phyloP scores from a whole-genome alignment of 192 early-diverging fungal species.

The Coemansia sp. region DNA sequence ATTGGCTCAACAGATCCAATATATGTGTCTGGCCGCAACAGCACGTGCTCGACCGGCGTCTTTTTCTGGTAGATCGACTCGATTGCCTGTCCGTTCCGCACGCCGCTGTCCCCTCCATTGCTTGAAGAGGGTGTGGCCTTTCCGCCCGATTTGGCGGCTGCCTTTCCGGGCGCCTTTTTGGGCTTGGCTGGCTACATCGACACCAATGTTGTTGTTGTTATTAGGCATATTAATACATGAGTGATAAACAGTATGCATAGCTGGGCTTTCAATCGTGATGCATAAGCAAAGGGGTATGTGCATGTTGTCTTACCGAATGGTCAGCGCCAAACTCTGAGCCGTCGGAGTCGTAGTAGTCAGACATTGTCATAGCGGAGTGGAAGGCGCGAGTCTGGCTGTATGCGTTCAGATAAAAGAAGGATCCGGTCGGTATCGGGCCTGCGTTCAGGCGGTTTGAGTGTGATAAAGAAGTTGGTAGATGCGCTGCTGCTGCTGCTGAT shows the following conservation, averaged over 20 bases:
- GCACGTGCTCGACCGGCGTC: constrained; percentile 91
- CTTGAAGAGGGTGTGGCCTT: not conserved
- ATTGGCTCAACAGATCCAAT: constrained; percentile 88
- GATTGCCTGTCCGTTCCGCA: constrained; percentile 50
- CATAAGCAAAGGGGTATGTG: not conserved
- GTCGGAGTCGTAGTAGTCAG: constrained; percentile 52
- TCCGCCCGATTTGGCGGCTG: constrained; percentile 9
- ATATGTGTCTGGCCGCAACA: constrained; percentile 94
- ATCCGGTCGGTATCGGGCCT: not conserved
- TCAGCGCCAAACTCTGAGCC: constrained; percentile 32
- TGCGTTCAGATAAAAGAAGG: not conserved
- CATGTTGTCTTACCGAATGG: constrained; percentile 9
- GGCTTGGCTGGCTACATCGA: constrained; percentile 37
- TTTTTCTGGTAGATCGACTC: constrained; percentile 96
- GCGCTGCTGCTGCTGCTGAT: too few relatives aligned
- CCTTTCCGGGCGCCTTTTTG: constrained; percentile 19
- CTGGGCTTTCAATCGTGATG: not conserved
- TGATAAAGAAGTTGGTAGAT: not conserved
- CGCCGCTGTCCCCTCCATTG: constrained; percentile 6
- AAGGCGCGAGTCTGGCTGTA: constrained; percentile 3
- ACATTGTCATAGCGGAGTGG: constrained; percentile 19
- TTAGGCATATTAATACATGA: not conserved
- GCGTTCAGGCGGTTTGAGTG: not conserved
- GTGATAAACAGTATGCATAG: too few relatives aligned
- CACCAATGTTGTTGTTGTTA: not conserved